Evolutionary conservation across 2,329 filamentous ascomycete species (phyloP), one percentile per base, ranked within the genome.

Genomic region (Aspergillus terreus): DNA sequence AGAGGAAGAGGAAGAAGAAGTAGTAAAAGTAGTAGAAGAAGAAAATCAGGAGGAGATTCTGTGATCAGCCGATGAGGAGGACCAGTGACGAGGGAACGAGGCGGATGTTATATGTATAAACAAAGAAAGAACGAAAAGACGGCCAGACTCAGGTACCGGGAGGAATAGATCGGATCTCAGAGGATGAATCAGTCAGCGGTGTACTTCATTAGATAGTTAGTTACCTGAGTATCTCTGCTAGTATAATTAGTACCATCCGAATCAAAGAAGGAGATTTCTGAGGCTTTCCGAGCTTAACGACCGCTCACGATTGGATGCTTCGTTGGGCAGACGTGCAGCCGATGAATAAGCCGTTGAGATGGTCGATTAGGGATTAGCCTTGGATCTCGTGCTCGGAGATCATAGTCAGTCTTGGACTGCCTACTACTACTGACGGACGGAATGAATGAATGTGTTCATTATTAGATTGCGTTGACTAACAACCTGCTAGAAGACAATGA

Each of bases 281-380:
- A 59, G 57, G 55, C 54, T 52, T 65, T 50, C 58, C 60, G 61
- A 64, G 61, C 58, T 65, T 60, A 55, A 53, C 60, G 63, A 52
- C 38, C 21, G 36, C 17, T 50, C 48, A 50, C 58, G 49, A 70
- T 70, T 70, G 67, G 68, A 64, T 67, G 68, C 67, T 69, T 66
- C 57, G 59, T 67, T 67, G 64, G 64, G 64, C 64, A 67, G 63
- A 66, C 64, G 52, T 67, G 63, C 64, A 65, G 59, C 44, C 53
- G 52, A 52, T 54, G 42, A 52, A 40, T 50, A 17, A 42, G n/a
- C 40, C 35, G 14, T 38, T 23, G 23, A 23, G 23, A 23, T 2
- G 23, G 5, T 23, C 23, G 23, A 23, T 23, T 23, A 23, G 23
- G 23, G 23, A 23, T 23, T 23, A 23, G 23, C 6, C 23, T 6